phyloP scores from a whole-genome alignment of 148 eudicot genomes.

The Persicaria maculosa region DNA sequence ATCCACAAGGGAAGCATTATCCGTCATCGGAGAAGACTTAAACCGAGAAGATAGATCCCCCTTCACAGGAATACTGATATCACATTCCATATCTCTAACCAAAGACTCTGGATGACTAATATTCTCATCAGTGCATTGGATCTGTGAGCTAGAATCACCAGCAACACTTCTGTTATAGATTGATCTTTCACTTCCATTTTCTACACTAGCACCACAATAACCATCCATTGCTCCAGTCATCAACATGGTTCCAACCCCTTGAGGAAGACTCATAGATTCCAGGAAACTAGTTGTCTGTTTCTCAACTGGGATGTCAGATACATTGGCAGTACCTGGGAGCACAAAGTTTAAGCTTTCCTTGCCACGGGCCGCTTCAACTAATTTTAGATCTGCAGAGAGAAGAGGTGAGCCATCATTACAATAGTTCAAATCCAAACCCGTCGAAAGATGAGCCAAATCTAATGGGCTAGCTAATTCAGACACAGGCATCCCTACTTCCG shows the following conservation, averaged over 20 bases:
- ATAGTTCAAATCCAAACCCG: slow-evolving; percentile 8
- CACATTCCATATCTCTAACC: slow-evolving; percentile 21
- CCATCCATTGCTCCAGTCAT: slow-evolving; percentile 10
- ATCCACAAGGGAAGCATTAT: slow-evolving; percentile 17
- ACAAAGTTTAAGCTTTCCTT: slow-evolving; percentile 19
- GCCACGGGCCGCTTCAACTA: slow-evolving; percentile 17
- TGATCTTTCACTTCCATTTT: slow-evolving; percentile 19
- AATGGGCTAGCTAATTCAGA: slow-evolving; percentile 9
- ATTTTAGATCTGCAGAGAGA: slow-evolving; percentile 16
- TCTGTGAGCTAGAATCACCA: slow-evolving; percentile 18
- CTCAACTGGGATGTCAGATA: slow-evolving; percentile 5
- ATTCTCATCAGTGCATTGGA: slow-evolving; percentile 15
- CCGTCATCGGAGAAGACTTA: slow-evolving; percentile 20
- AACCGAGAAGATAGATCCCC: slow-evolving; percentile 21
- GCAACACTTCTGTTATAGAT: slow-evolving; percentile 12
- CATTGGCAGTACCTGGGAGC: slow-evolving; percentile 10
- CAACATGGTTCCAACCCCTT: slow-evolving; percentile 7
- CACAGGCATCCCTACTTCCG: slow-evolving; percentile 12
- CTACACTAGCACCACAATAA: slow-evolving; percentile 16
- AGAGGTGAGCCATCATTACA: slow-evolving; percentile 8
- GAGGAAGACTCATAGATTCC: slow-evolving; percentile 14
- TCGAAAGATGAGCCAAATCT: slow-evolving; percentile 12
- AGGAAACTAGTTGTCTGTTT: slow-evolving; percentile 15
- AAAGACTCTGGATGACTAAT: neutral
- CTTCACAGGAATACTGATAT: slow-evolving; percentile 16